Percentiles rank a stretch among this genome's conserved stretches.
These are phyloP conservation scores for Euphorbia celastroides DNA, from an alignment of 441 rosid genomes.

Conservation along the genomic window DNA sequence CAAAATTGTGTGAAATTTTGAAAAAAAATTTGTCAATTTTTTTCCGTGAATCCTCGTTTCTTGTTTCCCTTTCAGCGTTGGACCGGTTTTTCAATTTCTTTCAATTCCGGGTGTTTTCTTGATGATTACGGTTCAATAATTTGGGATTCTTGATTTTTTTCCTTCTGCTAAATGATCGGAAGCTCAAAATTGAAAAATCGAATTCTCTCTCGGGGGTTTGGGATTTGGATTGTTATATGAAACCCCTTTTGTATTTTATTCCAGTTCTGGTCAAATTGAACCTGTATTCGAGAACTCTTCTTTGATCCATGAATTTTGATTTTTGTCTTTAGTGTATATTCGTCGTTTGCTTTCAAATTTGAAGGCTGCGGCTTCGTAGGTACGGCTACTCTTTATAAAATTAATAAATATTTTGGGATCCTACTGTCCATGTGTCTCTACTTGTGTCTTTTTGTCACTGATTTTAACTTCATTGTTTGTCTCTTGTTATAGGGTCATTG, in stretches of 20 bases:
- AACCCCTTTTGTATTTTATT: conserved; percentile 13
- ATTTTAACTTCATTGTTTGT: conserved; percentile 15
- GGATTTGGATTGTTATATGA: conserved; percentile 7
- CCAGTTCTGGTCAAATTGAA: conserved; percentile 14
- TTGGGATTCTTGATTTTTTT: not conserved
- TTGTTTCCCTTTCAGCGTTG: not conserved
- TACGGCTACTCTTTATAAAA: not conserved
- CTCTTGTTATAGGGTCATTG: conserved; percentile 22
- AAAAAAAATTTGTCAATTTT: no score
- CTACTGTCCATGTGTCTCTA: conserved; percentile 16
- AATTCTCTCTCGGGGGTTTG: not conserved
- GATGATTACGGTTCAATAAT: not conserved
- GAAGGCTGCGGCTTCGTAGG: conserved; percentile 12
- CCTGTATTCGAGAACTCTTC: conserved; percentile 14
- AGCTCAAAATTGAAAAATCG: not conserved
- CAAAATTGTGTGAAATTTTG: not conserved
- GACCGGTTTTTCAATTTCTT: not conserved
- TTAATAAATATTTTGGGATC: conserved; percentile 7
- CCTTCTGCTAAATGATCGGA: not conserved
- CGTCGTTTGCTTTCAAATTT: conserved; percentile 14
- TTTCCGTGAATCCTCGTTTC: not conserved
- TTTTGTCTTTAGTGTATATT: conserved; percentile 20
- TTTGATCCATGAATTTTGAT: conserved; percentile 7
- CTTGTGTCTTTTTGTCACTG: conserved; percentile 6
- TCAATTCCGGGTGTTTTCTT: not conserved